A percentile compares a stretch with the other conserved stretches of the same genome.
Conservation (phyloP, 2,329 filamentous ascomycete genomes). For the Penicillium sp. region DNA sequence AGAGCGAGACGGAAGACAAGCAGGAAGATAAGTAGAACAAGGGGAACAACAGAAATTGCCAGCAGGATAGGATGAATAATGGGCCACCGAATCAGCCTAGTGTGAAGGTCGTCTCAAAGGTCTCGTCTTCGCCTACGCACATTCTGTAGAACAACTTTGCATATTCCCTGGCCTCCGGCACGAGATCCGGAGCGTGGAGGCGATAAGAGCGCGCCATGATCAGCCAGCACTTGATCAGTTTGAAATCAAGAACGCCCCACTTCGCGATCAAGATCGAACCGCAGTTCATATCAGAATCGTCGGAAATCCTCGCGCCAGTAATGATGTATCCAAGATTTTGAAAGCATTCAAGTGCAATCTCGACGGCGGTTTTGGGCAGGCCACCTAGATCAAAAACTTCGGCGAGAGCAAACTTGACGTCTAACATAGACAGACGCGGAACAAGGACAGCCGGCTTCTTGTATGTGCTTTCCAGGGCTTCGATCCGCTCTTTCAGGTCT, state of each 20-base stretch:
- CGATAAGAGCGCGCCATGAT: constrained; percentile 33
- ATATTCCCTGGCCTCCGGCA: too few relatives aligned
- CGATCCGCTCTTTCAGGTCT: background rate
- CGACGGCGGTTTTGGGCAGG: background rate
- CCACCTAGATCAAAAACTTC: background rate
- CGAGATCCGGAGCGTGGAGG: too few relatives aligned
- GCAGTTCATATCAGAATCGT: background rate
- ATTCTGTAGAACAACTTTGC: constrained; percentile 34
- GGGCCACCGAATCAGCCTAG: too few relatives aligned
- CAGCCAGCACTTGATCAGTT: constrained; percentile 35
- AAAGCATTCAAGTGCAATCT: background rate
- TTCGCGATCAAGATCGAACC: too few relatives aligned
- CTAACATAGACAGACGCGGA: background rate
- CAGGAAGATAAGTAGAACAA: too few relatives aligned
- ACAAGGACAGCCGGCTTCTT: background rate
- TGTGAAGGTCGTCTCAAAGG: too few relatives aligned
- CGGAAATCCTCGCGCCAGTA: background rate
- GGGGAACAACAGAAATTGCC: too few relatives aligned
- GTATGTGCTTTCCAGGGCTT: background rate
- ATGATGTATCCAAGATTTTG: background rate
- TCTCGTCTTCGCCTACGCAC: constrained; percentile 32
- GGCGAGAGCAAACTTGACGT: background rate
- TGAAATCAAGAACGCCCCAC: too few relatives aligned
- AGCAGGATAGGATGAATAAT: too few relatives aligned
- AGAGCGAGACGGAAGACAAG: too few relatives aligned